Evolutionary conservation across 768 basidiomycete species (phyloP), one percentile per base, ranked within the genome.

Genomic region (Trametes sanguinea): DNA sequence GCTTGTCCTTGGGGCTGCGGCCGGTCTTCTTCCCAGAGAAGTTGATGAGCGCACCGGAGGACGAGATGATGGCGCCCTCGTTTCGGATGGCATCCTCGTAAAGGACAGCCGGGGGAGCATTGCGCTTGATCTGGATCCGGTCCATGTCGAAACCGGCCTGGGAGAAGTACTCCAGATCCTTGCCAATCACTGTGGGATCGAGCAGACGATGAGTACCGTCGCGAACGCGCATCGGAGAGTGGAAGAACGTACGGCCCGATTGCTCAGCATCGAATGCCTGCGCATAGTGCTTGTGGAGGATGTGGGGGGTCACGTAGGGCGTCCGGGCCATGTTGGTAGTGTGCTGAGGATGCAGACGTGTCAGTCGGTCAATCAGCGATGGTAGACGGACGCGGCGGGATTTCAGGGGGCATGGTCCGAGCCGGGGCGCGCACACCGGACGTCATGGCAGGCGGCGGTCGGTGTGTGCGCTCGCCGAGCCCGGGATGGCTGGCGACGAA

Each of bases 21-120:
- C 97, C 97, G 2, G 97, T 98, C 83, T 99, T 99, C 84, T 98
- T 98, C 32, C 97, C 97, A 9, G 95, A 97, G 72, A 98, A 99
- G 85, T 99, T 99, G 87, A 99, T 99, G 70, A 99, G 81, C 17
- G 97, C 95, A 54, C 97, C 97, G 6, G 88, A 92, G 33, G 92
- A 87, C 57, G 97, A 95, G 78, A 99, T 91, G 80, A 99, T 92
- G 69, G 97, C 97, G 61, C 96, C 96, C 74, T 99, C 97, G 77
- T 98, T 96, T 68, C 94, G 89, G 80, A 98, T 89, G 69, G 97
- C 97, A 70, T 99, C 97, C 74, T 99, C 97, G 78, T 97, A 97
- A 45, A 96, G 89, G 68, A 88, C 84, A 1, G 95, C 93, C 45
- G 89, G 87, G 22, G 94, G 84, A 1, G 94, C 94, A 67, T 96